Evolutionary conservation across 2,329 filamentous ascomycete species (phyloP), one percentile per base, ranked within the genome.

Genomic region (Chrysoporthe austroafricana): DNA sequence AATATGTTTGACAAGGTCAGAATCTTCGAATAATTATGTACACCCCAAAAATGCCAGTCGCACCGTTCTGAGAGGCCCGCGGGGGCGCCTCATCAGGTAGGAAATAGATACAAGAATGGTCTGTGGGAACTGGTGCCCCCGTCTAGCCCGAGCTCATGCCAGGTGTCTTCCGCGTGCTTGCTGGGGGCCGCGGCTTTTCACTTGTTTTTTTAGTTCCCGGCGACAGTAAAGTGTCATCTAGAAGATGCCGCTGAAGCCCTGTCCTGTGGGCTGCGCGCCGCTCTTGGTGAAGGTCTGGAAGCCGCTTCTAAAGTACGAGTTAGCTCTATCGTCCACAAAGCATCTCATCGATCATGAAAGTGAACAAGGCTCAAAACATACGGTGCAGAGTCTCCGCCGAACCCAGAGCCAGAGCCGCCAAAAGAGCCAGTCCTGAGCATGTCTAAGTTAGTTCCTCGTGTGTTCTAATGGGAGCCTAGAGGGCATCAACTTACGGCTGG

Each of bases 251-350:
- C 57, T 54, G 50, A 26, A 54, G 54, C 54, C 54, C 34, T 57
- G 32, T 5, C 54, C 59, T 16, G 59, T 46, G 9, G 59, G 59
- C 26, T 44, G 26, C 13, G 59, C 59, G 16, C 59, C 59, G 43
- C 43, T 26, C 26, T 46, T 44, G 59, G 63, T 64, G 26, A 58
- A 50, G 42, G 63, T 64, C 63, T 64, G 63, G 63, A 64, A 64
- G 34, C 63, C 63, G 62, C 62, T 64, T 3, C 44, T 48, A 9
- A 8, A 8, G 26, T 48, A 18, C 44, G 16, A n/a, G 44, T 48
- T 48, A 48, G 44, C 44, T 48, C 16, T 48, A 18, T n/a, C n/a
- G 4, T 8, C 16, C n/a, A 46, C 2, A 48, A 2, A 18, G n/a
- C 16, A 48, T 6, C 44, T 46, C 4, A 7, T 46, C 44, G 16